Conservation (phyloP, 1,284 basidiomycete species). For the Melampsora americana region DNA sequence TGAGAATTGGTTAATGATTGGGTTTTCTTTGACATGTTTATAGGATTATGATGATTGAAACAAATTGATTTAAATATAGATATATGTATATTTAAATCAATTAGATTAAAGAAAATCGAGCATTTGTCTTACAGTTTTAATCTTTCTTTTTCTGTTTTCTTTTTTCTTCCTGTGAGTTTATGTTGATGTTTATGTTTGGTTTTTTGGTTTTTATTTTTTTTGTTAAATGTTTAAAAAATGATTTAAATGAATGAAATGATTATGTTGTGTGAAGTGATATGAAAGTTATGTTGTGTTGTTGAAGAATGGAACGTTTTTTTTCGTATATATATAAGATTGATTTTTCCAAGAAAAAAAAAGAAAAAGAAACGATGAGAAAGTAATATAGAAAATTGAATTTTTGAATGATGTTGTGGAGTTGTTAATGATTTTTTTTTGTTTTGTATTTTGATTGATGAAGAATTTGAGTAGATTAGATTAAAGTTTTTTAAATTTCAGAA, state of each 20-base stretch:
- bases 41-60: constrained; percentile 37
- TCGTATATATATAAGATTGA: too few species aligned
- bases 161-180: neutral
- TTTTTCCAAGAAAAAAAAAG: neutral
- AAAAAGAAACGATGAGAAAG: neutral
- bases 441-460: too few species aligned
- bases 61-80: neutral
- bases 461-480: too few species aligned
- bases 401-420: too few species aligned
- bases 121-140: neutral
- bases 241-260: too few species aligned
- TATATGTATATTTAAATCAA: neutral
- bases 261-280: too few species aligned
- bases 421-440: too few species aligned
- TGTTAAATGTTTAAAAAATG: too few species aligned
- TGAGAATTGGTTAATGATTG: neutral
- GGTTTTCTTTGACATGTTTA: neutral
- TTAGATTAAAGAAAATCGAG: neutral
- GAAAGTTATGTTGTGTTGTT: too few species aligned
- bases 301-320: too few species aligned
- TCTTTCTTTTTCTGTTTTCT: neutral
- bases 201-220: neutral
- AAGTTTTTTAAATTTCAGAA: too few species aligned
- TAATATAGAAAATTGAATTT: too few species aligned
- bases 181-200: neutral